Percentiles rank a stretch among this genome's conserved stretches.
These are phyloP conservation scores for Ophiostoma novo-ulmi DNA, from an alignment of 2,329 filamentous ascomycete species.

Conservation along the genomic window DNA sequence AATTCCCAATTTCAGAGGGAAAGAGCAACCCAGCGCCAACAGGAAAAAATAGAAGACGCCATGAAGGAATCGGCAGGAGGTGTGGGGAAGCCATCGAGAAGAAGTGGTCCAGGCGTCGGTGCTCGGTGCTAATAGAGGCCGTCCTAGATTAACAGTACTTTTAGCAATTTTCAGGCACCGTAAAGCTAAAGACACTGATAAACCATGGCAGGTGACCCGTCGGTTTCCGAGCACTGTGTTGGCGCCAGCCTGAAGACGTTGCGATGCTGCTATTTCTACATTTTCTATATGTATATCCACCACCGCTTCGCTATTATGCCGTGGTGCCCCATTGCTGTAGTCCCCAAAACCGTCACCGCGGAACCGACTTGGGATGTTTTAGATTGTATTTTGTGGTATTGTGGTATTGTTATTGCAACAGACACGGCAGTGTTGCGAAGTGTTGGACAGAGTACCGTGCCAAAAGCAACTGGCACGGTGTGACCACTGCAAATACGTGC, in stretches of 20 bases:
- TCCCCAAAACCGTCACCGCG: background rate
- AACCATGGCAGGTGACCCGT: background rate
- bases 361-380: background rate
- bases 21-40: background rate
- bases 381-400: background rate
- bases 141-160: background rate
- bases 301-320: background rate
- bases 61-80: background rate
- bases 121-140: background rate
- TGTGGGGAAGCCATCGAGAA: background rate
- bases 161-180: background rate
- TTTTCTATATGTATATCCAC: background rate
- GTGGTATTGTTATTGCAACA: background rate
- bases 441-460: background rate
- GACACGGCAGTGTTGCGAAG: background rate
- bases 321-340: background rate
- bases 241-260: background rate
- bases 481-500: background rate
- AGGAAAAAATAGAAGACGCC: background rate
- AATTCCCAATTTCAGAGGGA: background rate
- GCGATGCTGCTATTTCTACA: background rate
- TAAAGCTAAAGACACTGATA: background rate
- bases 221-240: conserved; percentile 7
- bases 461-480: background rate
- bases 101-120: background rate